Conservation (phyloP, 75 land plant genomes). For the Sequoia sempervirens region DNA sequence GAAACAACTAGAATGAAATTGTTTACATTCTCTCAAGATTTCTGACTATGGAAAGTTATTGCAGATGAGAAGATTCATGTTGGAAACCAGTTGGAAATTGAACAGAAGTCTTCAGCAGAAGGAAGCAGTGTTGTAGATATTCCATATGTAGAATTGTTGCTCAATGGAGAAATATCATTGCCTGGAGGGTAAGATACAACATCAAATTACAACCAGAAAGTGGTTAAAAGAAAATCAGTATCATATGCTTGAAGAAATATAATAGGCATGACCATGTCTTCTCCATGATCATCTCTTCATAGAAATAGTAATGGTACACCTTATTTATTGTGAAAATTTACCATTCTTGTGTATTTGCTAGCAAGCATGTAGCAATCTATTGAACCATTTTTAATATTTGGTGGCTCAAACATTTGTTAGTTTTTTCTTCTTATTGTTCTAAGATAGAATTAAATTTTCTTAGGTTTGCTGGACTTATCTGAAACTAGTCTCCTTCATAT, state of each 20-base stretch:
- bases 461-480: neutral
- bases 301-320: neutral
- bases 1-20: neutral
- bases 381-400: neutral
- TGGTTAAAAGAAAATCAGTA: neutral
- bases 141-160: slow-evolving; percentile 15
- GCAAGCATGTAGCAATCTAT: neutral
- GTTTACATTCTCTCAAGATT: neutral
- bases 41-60: slow-evolving; percentile 22
- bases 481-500: neutral
- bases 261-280: neutral
- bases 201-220: neutral
- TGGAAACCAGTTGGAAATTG: neutral
- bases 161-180: slow-evolving; percentile 28
- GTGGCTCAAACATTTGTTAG: neutral
- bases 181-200: slow-evolving; percentile 36
- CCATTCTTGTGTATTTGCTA: neutral
- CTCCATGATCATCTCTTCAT: neutral
- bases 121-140: neutral
- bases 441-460: neutral
- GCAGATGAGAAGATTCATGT: slow-evolving; percentile 48
- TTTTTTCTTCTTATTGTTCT: neutral
- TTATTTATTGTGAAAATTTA: neutral
- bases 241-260: neutral
- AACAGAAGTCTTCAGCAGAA: neutral